Evolutionary conservation across 2,329 filamentous ascomycete genomes (phyloP).

Genomic region (Trichoderma harzianum): DNA sequence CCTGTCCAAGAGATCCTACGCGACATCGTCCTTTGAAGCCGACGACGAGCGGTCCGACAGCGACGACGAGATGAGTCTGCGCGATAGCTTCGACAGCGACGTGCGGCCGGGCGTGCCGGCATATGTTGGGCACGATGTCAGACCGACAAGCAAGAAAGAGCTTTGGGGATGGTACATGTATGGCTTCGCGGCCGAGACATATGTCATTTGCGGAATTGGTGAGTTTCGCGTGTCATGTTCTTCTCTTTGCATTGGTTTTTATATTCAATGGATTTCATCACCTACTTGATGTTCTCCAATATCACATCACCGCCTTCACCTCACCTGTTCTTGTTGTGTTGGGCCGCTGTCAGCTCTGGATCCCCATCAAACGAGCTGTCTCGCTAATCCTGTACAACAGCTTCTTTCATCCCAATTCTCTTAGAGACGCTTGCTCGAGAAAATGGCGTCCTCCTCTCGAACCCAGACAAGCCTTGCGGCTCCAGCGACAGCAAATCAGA

Average conservation of each 20-base stretch:
- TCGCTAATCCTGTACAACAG: slow-evolving; percentile 40
- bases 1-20: slow-evolving; percentile 54
- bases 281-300: neutral
- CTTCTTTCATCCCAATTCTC: slow-evolving; percentile 92
- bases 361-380: neutral
- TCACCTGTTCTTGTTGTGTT: neutral
- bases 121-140: slow-evolving; percentile 80
- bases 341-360: neutral
- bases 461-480: slow-evolving; percentile 72
- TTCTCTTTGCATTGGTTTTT: neutral
- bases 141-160: slow-evolving; percentile 85
- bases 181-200: slow-evolving; percentile 93
- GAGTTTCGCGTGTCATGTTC: slow-evolving; percentile 31
- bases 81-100: slow-evolving; percentile 37
- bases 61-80: slow-evolving; percentile 34
- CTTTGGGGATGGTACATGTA: slow-evolving; percentile 94
- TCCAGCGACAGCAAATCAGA: slow-evolving; percentile 54
- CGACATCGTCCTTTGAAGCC: slow-evolving; percentile 62
- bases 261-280: neutral
- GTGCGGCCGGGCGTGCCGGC: slow-evolving; percentile 41
- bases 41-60: slow-evolving; percentile 62
- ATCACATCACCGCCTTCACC: neutral
- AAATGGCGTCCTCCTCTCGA: slow-evolving; percentile 79
- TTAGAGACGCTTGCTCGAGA: slow-evolving; percentile 91
- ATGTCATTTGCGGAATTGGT: slow-evolving; percentile 80